These are phyloP conservation scores for Tricladium varicosporioides DNA, from an alignment of 2,329 filamentous ascomycete species.

Conservation along the genomic window DNA sequence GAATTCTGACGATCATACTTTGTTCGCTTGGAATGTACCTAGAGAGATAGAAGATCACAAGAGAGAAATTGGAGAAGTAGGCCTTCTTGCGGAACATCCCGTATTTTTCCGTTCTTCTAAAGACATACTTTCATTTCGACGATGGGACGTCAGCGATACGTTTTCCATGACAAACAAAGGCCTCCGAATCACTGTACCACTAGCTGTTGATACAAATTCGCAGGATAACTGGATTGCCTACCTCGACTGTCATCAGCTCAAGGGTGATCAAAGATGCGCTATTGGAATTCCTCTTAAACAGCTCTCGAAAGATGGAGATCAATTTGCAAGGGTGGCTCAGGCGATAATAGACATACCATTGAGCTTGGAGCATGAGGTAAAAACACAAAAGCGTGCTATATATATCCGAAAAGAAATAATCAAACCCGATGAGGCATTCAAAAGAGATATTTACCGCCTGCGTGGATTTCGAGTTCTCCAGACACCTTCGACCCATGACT, in stretches of 20 bases:
- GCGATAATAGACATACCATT: too few relatives aligned
- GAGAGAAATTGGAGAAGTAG: neutral
- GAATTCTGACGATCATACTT: conserved; percentile 34
- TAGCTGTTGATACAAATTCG: neutral
- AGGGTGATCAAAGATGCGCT: neutral
- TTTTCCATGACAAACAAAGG: conserved; percentile 1
- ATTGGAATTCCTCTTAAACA: neutral
- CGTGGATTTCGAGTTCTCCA: too few relatives aligned
- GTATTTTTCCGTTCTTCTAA: neutral
- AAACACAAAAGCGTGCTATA: too few relatives aligned
- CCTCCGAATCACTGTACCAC: neutral
- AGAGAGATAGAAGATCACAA: neutral
- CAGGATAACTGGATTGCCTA: too few relatives aligned
- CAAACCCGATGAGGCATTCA: too few relatives aligned
- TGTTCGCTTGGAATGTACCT: conserved; percentile 31
- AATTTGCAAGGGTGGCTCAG: neutral
- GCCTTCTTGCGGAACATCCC: neutral
- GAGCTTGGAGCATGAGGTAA: too few relatives aligned
- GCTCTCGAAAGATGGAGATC: neutral
- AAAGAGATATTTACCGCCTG: too few relatives aligned
- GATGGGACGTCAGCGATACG: conserved; percentile 3
- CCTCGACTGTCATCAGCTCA: neutral
- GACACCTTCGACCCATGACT: too few relatives aligned
- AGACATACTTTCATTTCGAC: neutral
- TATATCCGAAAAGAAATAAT: too few relatives aligned